A percentile compares a stretch with the other conserved stretches of the same genome.
Conservation (phyloP, 805 yeast genomes). For the Metschnikowia aberdeeniae region DNA sequence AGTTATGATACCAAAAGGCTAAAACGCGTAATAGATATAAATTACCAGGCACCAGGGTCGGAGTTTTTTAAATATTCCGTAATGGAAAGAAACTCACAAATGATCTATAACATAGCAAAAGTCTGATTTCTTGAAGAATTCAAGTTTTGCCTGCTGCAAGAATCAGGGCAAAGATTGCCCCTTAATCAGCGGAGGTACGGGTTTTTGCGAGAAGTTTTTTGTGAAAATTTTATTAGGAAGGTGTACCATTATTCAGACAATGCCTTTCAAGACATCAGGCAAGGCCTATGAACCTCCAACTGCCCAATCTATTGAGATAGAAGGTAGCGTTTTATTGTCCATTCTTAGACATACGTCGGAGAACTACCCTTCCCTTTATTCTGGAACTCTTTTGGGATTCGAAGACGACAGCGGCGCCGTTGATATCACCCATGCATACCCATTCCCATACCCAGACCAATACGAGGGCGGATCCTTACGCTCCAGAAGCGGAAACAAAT, state of each 20-base stretch:
- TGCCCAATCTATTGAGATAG: slow-evolving; percentile 40
- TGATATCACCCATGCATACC: slow-evolving; percentile 57
- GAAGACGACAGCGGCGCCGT: slow-evolving; percentile 52
- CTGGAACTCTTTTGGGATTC: slow-evolving; percentile 75
- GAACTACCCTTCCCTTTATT: slow-evolving; percentile 53
- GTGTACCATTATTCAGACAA: slow-evolving; percentile 4
- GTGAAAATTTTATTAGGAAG: slow-evolving; percentile 12
- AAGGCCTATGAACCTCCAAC: slow-evolving; percentile 33
- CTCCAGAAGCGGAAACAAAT: slow-evolving; percentile 58
- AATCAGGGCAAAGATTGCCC: no score
- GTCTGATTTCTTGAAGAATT: no score
- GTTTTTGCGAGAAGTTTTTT: slow-evolving; percentile 12
- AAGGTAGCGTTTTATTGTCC: slow-evolving; percentile 53
- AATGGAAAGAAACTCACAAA: no score
- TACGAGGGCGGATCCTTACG: slow-evolving; percentile 59
- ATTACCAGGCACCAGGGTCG: no score
- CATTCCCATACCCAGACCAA: slow-evolving; percentile 66
- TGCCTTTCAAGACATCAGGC: slow-evolving; percentile 16
- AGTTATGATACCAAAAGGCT: no score
- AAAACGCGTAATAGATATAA: no score
- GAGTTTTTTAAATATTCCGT: no score
- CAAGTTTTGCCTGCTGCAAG: no score
- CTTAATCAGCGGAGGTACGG: slow-evolving; percentile 10
- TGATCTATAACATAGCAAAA: no score
- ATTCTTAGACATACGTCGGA: slow-evolving; percentile 66